Evolutionary conservation across 495 filamentous ascomycete species (phyloP).

Genomic region (Aspergillus heteromorphus): DNA sequence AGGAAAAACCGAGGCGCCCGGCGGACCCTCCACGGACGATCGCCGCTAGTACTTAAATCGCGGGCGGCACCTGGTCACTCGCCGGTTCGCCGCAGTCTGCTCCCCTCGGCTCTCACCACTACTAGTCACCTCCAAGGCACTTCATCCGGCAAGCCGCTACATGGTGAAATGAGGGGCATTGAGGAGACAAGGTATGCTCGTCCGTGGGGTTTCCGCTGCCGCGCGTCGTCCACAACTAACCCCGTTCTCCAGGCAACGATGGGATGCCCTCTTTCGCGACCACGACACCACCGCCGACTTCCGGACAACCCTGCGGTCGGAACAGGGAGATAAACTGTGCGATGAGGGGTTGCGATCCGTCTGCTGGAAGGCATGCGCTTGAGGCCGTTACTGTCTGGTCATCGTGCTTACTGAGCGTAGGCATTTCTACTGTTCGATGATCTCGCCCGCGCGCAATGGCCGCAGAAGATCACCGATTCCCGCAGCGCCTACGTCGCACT

Average conservation of each 20-base stretch:
- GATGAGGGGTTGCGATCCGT: constrained; percentile 73
- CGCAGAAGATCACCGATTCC: constrained; percentile 57
- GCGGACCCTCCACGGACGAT: not conserved
- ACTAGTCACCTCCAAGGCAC: not conserved
- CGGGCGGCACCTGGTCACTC: not conserved
- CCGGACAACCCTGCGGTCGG: constrained; percentile 56
- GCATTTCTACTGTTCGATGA: constrained; percentile 75
- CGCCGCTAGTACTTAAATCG: not conserved
- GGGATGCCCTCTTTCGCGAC: constrained; percentile 60
- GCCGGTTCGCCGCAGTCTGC: no score
- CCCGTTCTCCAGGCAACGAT: constrained; percentile 45
- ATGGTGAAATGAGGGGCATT: constrained; percentile 55
- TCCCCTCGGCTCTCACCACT: constrained; percentile 4
- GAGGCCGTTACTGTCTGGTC: not conserved
- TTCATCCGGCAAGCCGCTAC: constrained; percentile 6
- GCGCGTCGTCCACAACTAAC: constrained; percentile 5
- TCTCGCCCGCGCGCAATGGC: constrained; percentile 64
- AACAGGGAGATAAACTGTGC: constrained; percentile 54
- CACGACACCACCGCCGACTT: constrained; percentile 58
- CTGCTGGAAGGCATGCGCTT: constrained; percentile 77
- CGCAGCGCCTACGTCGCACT: constrained; percentile 69
- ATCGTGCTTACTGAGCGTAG: constrained; percentile 36
- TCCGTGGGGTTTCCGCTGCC: not conserved
- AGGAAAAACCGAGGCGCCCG: not conserved
- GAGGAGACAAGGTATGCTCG: constrained; percentile 53